Base-by-base conservation (phyloP, 331 rosid genomes). In the Erythrophleum ivorense region DNA sequence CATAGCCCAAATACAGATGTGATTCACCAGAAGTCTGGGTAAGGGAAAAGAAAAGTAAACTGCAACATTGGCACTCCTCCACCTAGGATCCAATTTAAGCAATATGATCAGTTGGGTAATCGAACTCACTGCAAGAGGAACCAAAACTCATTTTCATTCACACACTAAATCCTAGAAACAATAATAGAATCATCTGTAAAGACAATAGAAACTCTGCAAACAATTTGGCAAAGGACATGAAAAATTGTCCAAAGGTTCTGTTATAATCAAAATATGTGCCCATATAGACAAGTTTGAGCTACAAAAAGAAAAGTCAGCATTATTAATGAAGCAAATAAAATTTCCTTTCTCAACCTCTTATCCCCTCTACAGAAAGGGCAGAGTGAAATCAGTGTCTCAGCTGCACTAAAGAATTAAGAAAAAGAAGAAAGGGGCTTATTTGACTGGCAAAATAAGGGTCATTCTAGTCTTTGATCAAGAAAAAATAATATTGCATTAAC, bases 41-140 rank as follows among this genome's bases (percentile, higher is more conserved):
- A 80, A 65, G 73, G 81, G 69, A 78, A 82, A 84, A 73, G 45
- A 77, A 83, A 88, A 90, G 81, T 83, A 72, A 79, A 81, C 82
- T 45, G 72, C 50, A 57, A 57, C 78, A 71, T 10, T 53, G 34
- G 71, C 38, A 75, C 72, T 67, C 73, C 79, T 83, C 88, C 88
- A 81, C 73, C 84, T 43, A 48, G 70, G 53, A 60, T 83, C 78
- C 72, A 73, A 50, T 79, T 58, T 63, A 36, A 62, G 82, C 80
- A 78, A 57, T 78, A 55, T 29, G 76, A 82, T 40, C 85, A 77
- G 83, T 86, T 33, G 41, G 43, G 57, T 45, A 50, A 54, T 58
- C 80, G 75, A 74, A 65, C 72, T 84, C 80, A 93, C 91, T 86
- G 92, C 85, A 68, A 33, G 50, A 73, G 45, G 29, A 87, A 60